Conservation (phyloP, 2,329 filamentous ascomycete species). For the Colletotrichum sp. region DNA sequence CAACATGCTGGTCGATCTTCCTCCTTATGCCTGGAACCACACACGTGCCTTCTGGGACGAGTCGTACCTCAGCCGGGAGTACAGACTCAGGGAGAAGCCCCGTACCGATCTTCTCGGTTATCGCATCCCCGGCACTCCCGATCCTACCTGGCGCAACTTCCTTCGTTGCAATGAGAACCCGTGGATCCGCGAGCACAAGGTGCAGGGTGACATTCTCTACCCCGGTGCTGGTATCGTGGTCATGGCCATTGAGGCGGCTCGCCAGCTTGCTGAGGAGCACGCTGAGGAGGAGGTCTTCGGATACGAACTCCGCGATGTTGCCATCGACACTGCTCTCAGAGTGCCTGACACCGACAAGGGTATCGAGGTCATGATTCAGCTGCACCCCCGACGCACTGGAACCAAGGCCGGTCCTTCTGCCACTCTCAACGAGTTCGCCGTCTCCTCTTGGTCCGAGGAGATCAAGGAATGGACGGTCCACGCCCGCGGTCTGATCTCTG, state of each 20-base stretch:
- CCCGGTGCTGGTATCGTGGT: slow-evolving; percentile 39
- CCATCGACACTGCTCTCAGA: slow-evolving; percentile 22
- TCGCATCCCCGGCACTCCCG: not conserved
- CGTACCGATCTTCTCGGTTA: slow-evolving; percentile 20
- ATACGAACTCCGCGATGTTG: slow-evolving; percentile 24
- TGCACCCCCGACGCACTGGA: slow-evolving; percentile 16
- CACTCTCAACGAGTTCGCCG: slow-evolving; percentile 11
- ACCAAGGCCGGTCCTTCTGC: slow-evolving; percentile 11
- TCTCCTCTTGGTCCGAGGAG: slow-evolving; percentile 14
- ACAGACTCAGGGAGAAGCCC: slow-evolving; percentile 11
- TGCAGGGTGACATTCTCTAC: slow-evolving; percentile 47
- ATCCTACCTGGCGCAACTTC: slow-evolving; percentile 20
- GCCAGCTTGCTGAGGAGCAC: slow-evolving; percentile 14
- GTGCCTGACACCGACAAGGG: slow-evolving; percentile 23
- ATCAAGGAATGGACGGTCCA: slow-evolving; percentile 15
- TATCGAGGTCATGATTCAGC: slow-evolving; percentile 23
- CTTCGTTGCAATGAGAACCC: slow-evolving; percentile 37
- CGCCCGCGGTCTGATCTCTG: slow-evolving; percentile 18
- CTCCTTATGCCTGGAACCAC: slow-evolving; percentile 25
- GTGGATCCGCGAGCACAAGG: slow-evolving; percentile 51
- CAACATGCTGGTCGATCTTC: slow-evolving; percentile 20
- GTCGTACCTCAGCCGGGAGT: slow-evolving; percentile 16
- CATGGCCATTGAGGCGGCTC: slow-evolving; percentile 27
- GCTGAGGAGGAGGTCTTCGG: slow-evolving; percentile 16
- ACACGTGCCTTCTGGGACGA: slow-evolving; percentile 14